phyloP scores from a whole-genome alignment of 495 filamentous ascomycete genomes.

The Amphirosellinia nigrospora region DNA sequence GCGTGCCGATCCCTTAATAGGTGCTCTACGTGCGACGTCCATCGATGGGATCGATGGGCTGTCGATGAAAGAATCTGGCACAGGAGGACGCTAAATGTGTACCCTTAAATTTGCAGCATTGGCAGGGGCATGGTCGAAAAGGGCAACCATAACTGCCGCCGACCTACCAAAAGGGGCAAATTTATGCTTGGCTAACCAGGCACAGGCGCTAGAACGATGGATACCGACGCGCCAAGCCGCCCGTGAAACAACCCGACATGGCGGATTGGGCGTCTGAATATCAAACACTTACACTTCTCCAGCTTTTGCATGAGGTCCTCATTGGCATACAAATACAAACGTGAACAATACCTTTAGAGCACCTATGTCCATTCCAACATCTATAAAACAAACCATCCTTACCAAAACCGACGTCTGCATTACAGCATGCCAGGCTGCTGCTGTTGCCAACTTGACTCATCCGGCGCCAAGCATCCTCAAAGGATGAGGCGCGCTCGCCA shows the following conservation, averaged over 20 bases:
- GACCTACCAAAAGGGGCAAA: slow-evolving; percentile 12
- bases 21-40: neutral
- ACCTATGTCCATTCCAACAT: neutral
- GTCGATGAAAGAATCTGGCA: slow-evolving; percentile 19
- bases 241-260: slow-evolving; percentile 8
- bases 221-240: slow-evolving; percentile 16
- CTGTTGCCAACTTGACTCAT: neutral
- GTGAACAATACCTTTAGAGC: neutral
- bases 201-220: neutral
- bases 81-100: slow-evolving; percentile 12
- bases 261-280: slow-evolving; percentile 11
- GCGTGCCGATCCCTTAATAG: slow-evolving; percentile 9
- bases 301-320: too few relatives aligned
- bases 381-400: neutral
- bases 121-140: slow-evolving; percentile 9
- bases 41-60: slow-evolving; percentile 1
- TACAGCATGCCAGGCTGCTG: neutral
- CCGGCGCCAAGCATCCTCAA: neutral
- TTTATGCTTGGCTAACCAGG: slow-evolving; percentile 11
- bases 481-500: neutral
- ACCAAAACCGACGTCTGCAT: neutral
- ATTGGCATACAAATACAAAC: neutral
- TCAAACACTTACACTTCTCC: neutral
- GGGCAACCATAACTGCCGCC: slow-evolving; percentile 3
- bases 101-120: slow-evolving; percentile 18